Evolutionary conservation across 306 rosid genomes (phyloP), one percentile per base, ranked within the genome.

Genomic region (Inga oerstediana): DNA sequence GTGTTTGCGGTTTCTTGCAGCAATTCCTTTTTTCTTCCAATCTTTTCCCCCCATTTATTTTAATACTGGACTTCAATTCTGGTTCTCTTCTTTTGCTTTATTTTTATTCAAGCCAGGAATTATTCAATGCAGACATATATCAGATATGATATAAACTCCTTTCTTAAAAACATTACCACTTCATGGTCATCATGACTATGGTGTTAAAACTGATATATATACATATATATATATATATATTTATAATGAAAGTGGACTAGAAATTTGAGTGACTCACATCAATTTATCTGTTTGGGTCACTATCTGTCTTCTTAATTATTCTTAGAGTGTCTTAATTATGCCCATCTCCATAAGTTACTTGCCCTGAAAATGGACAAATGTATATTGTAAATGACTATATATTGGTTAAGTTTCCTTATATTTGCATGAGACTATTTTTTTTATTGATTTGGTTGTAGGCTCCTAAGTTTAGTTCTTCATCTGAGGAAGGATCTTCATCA

Each of bases 401-500:
- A 74, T 52, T 39, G 65, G 14, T 22, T 30, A 8, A 45, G 24
- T n/a, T 24, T 70, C 30, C 65, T 61, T 27, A 11, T 9, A 37
- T 69, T 37, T n/a, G 4, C 72, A 44, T 19, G 10, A 74, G 64
- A 80, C n/a, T 72, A 35, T 24, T 67, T 13, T 13, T 67, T 61
- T 76, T 0, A 22, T 59, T 59, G 13, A 4, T 68, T 58, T 39
- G 32, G 24, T 70, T 78, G 39, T 44, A 94, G 98, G 89, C 77
- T 84, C 85, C 90, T 32, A 91, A 85, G 82, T 83, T 91, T 51
- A 86, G 88, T 78, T 85, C 89, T 74, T 83, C 87, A 81, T 89
- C 93, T n/a, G 94, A 89, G 79, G 97, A 90, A 72, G 98, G 91
- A 75, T 65, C 89, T 30, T 88, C 92, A 30, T 79, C 88, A 27